Base-by-base conservation (phyloP, 2,329 filamentous ascomycete genomes). In the Venturia pyrina region DNA sequence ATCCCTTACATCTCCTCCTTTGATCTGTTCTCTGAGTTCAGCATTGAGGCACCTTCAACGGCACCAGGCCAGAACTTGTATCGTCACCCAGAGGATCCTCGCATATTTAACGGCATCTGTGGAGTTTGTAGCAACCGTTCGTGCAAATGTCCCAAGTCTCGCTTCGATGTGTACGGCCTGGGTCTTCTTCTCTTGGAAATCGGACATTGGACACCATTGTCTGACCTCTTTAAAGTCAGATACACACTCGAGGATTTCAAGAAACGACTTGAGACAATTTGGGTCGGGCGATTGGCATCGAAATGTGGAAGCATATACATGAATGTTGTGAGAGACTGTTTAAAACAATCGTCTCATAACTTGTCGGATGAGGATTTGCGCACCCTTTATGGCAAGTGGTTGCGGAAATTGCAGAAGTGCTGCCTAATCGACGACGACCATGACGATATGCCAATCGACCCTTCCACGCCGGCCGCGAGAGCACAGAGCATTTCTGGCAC, bases 271-370 rank as follows among this genome's bases (percentile, higher is more conserved):
- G 84, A 87, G 72, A 83, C 83, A 69, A 80, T 87, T 1, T 88
- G 86, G 70, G 81, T 90, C 2, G 81, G 86, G 1, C 84, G 85
- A 68, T 78, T 91, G 1, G 83, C 86, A 0, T 83, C 85, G 3
- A 85, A 85, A 72, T 92, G 89, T 69, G 89, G 89, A 17, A 89
- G 85, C 8, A 80, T 89, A 0, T 93, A 91, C 74, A 88, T 87
- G 82, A 88, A 87, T 71, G 89, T 88, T 0, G 89, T 91, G 1
- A 84, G 89, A 72, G 82, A 85, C 3, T 92, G 89, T 70, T 87
- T 89, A 7, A 21, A 53, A 65, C 73, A 44, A 71, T 68, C 68
- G 71, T 11, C 75, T 74, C 50, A 21, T 5, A 62, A 65, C 43
- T 17, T 65, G 15, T 24, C 56, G 37, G 50, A 50, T 4, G 63